These are phyloP conservation scores for Cornus kousa DNA, from an alignment of 148 eudicot genomes.

Conservation along the genomic window DNA sequence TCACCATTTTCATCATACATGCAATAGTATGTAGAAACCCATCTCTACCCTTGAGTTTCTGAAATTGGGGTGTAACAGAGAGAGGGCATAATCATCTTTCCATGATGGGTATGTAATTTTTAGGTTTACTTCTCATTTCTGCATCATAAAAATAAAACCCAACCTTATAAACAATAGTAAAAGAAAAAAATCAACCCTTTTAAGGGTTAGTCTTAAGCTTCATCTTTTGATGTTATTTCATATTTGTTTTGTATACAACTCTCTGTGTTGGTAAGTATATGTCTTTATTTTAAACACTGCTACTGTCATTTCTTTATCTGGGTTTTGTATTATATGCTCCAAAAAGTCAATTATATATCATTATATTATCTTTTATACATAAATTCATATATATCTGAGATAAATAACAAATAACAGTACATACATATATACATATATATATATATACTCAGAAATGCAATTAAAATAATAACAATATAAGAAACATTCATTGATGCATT, in stretches of 20 bases:
- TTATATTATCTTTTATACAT: background rate
- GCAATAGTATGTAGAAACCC: background rate
- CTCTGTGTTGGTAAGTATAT: slow-evolving; percentile 20
- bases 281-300: slow-evolving; percentile 10
- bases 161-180: background rate
- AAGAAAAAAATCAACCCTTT: background rate
- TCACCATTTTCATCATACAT: slow-evolving; percentile 1
- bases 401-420: too few species aligned
- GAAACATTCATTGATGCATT: background rate
- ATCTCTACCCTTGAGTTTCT: slow-evolving; percentile 5
- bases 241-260: background rate
- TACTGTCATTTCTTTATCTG: slow-evolving; percentile 12
- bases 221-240: slow-evolving; percentile 10
- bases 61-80: background rate
- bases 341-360: background rate
- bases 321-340: background rate
- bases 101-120: slow-evolving; percentile 1
- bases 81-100: slow-evolving; percentile 1
- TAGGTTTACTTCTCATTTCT: background rate
- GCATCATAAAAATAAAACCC: background rate
- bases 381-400: too few species aligned
- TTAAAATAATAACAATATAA: background rate
- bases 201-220: slow-evolving; percentile 13
- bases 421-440: background rate
- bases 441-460: background rate